Percentiles rank a stretch among this genome's conserved stretches.
Conservation (phyloP, 1,284 basidiomycete genomes). For the Fistulinella cinereoalba region DNA sequence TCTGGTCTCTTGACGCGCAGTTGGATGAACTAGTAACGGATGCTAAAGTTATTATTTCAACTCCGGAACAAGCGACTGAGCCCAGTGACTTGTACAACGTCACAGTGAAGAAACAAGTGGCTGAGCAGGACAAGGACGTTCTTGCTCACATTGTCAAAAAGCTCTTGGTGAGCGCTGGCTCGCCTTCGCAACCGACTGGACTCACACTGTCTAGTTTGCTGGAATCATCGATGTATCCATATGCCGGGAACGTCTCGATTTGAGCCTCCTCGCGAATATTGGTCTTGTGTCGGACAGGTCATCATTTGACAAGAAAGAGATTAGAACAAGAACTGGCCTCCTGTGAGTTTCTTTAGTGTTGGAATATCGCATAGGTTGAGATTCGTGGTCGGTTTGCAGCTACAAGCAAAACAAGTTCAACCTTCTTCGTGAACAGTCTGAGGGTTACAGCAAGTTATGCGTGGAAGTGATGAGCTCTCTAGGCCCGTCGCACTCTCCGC, state of each 20-base stretch:
- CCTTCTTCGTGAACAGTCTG: slow-evolving; percentile 92
- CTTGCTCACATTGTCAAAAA: slow-evolving; percentile 58
- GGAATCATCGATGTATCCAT: slow-evolving; percentile 55
- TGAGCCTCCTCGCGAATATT: slow-evolving; percentile 54
- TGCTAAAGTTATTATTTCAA: slow-evolving; percentile 36
- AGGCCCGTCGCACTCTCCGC: slow-evolving; percentile 65
- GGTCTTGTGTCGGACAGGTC: slow-evolving; percentile 63
- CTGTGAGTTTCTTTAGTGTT: slow-evolving; percentile 56
- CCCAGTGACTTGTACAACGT: slow-evolving; percentile 24
- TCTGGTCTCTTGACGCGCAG: slow-evolving; percentile 75
- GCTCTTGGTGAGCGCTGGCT: slow-evolving; percentile 55
- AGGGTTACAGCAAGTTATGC: slow-evolving; percentile 93
- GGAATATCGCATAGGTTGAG: slow-evolving; percentile 7
- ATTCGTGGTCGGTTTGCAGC: slow-evolving; percentile 38
- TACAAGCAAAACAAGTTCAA: slow-evolving; percentile 99
- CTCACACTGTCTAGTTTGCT: slow-evolving; percentile 17
- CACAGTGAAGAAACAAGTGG: slow-evolving; percentile 47
- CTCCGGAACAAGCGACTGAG: slow-evolving; percentile 16
- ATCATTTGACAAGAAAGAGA: slow-evolving; percentile 69
- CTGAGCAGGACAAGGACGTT: slow-evolving; percentile 59
- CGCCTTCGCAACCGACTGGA: background rate
- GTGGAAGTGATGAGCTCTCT: slow-evolving; percentile 80
- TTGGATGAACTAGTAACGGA: slow-evolving; percentile 68
- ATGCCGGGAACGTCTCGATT: slow-evolving; percentile 73
- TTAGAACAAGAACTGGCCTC: slow-evolving; percentile 71